phyloP scores from a whole-genome alignment of 2,329 filamentous ascomycete genomes.

The Monosporascus sp. region DNA sequence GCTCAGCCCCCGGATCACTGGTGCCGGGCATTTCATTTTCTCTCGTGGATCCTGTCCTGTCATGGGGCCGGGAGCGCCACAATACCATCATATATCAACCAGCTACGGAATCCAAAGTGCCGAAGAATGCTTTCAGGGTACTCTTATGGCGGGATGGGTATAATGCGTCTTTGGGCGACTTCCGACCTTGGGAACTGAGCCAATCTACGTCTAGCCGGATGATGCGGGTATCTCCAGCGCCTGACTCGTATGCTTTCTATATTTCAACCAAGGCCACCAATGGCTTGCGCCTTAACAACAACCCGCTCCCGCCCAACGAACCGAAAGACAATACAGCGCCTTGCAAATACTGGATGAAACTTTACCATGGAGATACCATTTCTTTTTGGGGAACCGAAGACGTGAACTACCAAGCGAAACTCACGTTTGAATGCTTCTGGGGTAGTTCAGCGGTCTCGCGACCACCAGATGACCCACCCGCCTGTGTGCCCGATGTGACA shows the following conservation, averaged over 20 bases:
- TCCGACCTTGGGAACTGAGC: slow-evolving; percentile 49
- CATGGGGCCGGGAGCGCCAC: slow-evolving; percentile 68
- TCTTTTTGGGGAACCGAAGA: slow-evolving; percentile 58
- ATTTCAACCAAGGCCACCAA: slow-evolving; percentile 74
- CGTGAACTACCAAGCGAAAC: slow-evolving; percentile 33
- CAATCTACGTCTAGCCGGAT: slow-evolving; percentile 33
- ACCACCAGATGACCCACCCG: slow-evolving; percentile 28
- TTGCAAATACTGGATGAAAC: slow-evolving; percentile 58
- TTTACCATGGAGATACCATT: slow-evolving; percentile 74
- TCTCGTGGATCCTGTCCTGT: slow-evolving; percentile 62
- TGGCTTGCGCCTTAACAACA: slow-evolving; percentile 73
- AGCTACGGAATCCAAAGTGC: slow-evolving; percentile 62
- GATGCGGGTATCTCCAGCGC: slow-evolving; percentile 24
- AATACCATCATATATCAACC: slow-evolving; percentile 66
- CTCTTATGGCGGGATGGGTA: slow-evolving; percentile 67
- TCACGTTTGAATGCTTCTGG: slow-evolving; percentile 51
- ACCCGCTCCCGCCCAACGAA: slow-evolving; percentile 54
- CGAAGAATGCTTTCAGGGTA: slow-evolving; percentile 76
- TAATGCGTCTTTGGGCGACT: slow-evolving; percentile 48
- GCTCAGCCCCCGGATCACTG: slow-evolving; percentile 60
- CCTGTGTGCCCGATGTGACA: slow-evolving; percentile 31
- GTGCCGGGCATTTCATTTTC: slow-evolving; percentile 57
- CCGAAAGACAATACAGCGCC: slow-evolving; percentile 47
- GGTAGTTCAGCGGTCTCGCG: slow-evolving; percentile 46
- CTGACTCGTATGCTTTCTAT: slow-evolving; percentile 61